Base-by-base conservation (phyloP, 2,329 filamentous ascomycete species). In the Periconia sp. region DNA sequence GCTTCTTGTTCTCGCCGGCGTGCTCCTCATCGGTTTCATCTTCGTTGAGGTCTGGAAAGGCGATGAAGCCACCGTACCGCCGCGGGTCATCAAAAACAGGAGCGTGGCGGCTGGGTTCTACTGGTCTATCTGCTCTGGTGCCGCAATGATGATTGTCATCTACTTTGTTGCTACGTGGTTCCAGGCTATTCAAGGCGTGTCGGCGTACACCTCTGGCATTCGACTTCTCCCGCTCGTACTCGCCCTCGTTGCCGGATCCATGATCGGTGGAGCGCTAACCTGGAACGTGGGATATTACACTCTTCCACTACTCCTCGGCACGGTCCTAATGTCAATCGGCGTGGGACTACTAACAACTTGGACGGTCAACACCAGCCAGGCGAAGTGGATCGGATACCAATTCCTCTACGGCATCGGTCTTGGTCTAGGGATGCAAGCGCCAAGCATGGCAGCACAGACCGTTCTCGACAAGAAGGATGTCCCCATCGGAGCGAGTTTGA, bases 381-480 rank as follows among this genome's bases (percentile, higher is more conserved):
- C 57, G 1, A 60, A 71, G 35, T 79, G 76, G 77, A 75, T 79
- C 23, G 79, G 78, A 14, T 81, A 76, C 58, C 77, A 81, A 50
- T 68, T 75, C 15, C 46, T 81, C 0, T 46, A 68, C 9, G 79
- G 79, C 5, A 59, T 74, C 27, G 78, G 78, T 6, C 47, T 70
- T 2, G 61, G 58, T 42, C 59, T 73, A 31, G 51, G 51, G 17
- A 40, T 57, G 18, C 50, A 56, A 20, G 41, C 45, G 17, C 20
- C 37, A 3, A 50, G 45, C 8, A 30, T 59, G 6, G 56, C 54
- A 1, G 46, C 46, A 7, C 56, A 59, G 47, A 56, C 56, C 9
- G 49, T 50, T 20, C 54, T 50, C 13, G 42, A 51, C 1, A 56
- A 53, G 10, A 50, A 53, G 13, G 74, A 77, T 54, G 61, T 75